Base-by-base conservation (phyloP, 257 asterid genomes). In the Fraxinus quadrangulata region DNA sequence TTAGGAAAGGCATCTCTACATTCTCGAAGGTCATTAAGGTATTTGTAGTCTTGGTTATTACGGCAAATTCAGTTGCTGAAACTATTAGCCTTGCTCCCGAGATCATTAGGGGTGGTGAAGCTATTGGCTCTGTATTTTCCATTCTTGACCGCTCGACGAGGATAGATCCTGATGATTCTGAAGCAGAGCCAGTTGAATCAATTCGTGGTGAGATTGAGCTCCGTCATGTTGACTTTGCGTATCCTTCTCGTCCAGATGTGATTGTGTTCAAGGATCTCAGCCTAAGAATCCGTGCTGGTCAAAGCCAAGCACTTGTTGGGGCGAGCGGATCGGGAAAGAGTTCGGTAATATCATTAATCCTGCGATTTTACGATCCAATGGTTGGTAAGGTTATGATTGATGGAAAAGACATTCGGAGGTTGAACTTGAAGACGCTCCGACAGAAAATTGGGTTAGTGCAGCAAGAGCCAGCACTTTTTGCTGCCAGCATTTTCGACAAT, bases 261-360 rank as follows among this genome's bases (percentile, higher is more conserved):
- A 78, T 77, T 72, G 92, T 96, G 76, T 96, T 96, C 72, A 96
- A 90, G 89, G 98, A 92, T 80, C 51, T 96, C 10, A 96, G 81
- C 84, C 85, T 96, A 5, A 75, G 96, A 74, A 94, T 96, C 66
- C 93, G 97, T 2, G 97, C 99, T 0, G 99, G 99, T n/a, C 96
- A 90, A 42, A 96, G 99, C 88, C 98, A 93, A 81, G 98, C 99
- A 2, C 96, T 96, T 1, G 98, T 96, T 0, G 99, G 99, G 13
- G 95, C 98, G 0, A 96, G 98, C 17, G 99, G 99, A 19, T 96
- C 98, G 0, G 99, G 99, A 0, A 96, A 96, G 86, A 96, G 99
- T 80, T 85, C 97, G 0, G 97, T 96, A 0, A 92, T 96, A 3
- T 91, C 97, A 0, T 71, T 96, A 65, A 89, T 96, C 0, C 97